Base-by-base conservation (phyloP, 768 basidiomycete species). In the Lentinula aciculospora region DNA sequence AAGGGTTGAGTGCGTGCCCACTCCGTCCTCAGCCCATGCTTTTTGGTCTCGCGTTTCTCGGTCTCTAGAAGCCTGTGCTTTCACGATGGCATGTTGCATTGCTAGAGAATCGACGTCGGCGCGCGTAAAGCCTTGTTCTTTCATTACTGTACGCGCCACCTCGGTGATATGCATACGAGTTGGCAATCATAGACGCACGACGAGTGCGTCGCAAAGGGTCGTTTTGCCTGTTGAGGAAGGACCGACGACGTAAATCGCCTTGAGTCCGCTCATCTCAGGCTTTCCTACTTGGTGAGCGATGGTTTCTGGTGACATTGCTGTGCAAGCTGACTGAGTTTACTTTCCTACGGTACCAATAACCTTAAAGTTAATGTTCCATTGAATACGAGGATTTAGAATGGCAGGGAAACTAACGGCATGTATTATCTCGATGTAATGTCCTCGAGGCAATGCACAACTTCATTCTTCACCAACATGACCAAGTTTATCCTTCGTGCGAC, bases 181-280 rank as follows among this genome's bases (percentile, higher is more conserved):
- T 2, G 61, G 54, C 29, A 88, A 58, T 1, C 69, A 68, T 9
- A 85, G 63, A 36, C 72, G 70, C 45, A 71, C 61, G 0, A 75
- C 75, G 0, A 86, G 66, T 1, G 82, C 81, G 34, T 76, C 67
- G 66, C 83, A 86, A 3, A 87, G 74, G 0, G 85, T 87, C 25
- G 86, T 84, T 67, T 88, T 89, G n/a, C 86, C 86, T 12, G 82
- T 82, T 15, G 85, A 85, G 10, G 82, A 79, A 28, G 82, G 81
- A 5, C 81, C 82, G 47, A 83, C 67, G 42, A 84, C 66, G 60
- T 78, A 83, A 39, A 80, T 36, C 15, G 51, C 51, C 25, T 25
- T 53, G 15, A 53, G 25, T 10, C 42, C 21, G 42, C 42, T 44
- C 21, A 23, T 44, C 9, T 23, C 19, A 23, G 21, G 19, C 42